Evolutionary conservation across 2,329 filamentous ascomycete species (phyloP), one percentile per base, ranked within the genome.

Genomic region (Fusarium liriodendri): DNA sequence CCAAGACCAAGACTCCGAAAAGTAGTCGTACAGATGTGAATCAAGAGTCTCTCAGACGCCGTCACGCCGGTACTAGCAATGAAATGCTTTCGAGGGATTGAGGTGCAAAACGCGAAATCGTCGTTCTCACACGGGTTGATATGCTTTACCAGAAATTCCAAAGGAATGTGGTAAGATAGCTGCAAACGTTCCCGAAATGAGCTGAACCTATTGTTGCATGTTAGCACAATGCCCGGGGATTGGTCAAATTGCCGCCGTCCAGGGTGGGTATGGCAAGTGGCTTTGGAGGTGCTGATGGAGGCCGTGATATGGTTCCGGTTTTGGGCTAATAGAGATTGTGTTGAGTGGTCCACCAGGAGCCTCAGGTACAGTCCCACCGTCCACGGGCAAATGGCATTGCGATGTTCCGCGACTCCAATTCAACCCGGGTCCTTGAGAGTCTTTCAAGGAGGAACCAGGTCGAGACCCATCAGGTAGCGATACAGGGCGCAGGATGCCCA

Each of bases 131-230:
- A 69, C 72, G 67, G 76, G 75, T 70, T 59, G 64, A 66, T 79
- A 76, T 77, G 82, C 78, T 80, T 79, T 82, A 82, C 79, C 81
- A 79, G 76, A 73, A 77, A 83, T 83, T 82, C 80, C 80, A 74
- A 83, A 82, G 82, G 81, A 83, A 81, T 79, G 81, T 83, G 80
- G 79, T 81, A 79, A 79, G 79, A 79, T 80, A 79, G 79, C 78
- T 80, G 76, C 62, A 80, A 81, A 81, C 80, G 80, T 82, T 83
- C 79, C 81, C 76, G 79, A 83, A 83, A 83, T 81, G 78, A 84
- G 81, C 78, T 81, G 79, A 83, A 84, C 82, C 82, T 83, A 61
- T 27, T 4, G 18, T n/a, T 40, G n/a, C 16, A 27, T 29, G 70
- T 82, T 73, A 83, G 79, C 64, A 66, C 52, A 64, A 20, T 63